These are phyloP conservation scores for Erigeron philadelphicus DNA, from an alignment of 140 eudicot species.

Conservation along the genomic window DNA sequence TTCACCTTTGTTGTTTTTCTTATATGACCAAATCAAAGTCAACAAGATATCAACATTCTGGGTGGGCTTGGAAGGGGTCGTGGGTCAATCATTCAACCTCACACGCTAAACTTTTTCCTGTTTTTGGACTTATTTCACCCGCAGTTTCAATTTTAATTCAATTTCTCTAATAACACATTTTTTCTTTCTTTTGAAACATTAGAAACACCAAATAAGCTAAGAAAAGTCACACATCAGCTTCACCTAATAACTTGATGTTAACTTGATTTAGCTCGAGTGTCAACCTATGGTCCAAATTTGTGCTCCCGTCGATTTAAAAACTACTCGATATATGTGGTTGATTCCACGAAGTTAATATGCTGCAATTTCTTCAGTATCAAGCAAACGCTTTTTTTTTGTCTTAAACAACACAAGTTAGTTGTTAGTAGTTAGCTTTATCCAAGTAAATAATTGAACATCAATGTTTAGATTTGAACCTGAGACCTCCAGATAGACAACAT, in stretches of 20 bases:
- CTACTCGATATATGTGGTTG: neutral
- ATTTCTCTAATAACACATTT: neutral
- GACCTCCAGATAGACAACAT: neutral
- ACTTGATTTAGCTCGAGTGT: neutral
- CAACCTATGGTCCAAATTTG: neutral
- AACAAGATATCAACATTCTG: slow-evolving; percentile 11
- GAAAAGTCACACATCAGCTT: slow-evolving; percentile 2
- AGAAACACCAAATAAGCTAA: neutral
- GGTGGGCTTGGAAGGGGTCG: slow-evolving; percentile 25
- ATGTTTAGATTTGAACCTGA: no score
- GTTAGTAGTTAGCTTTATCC: no score
- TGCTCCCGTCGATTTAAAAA: neutral
- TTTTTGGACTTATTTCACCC: slow-evolving; percentile 25
- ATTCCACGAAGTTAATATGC: slow-evolving; percentile 10
- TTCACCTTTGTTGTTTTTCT: neutral
- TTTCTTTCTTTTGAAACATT: neutral
- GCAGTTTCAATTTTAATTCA: neutral
- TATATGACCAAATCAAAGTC: slow-evolving; percentile 31
- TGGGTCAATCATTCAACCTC: slow-evolving; percentile 26
- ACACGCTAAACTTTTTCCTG: slow-evolving; percentile 25
- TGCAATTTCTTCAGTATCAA: neutral
- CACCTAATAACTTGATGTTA: neutral
- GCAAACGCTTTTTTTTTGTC: no score
- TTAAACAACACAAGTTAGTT: no score
- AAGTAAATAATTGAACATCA: no score